Conservation (phyloP, 2,329 filamentous ascomycete species). For the Coniochaeta prunicola region DNA sequence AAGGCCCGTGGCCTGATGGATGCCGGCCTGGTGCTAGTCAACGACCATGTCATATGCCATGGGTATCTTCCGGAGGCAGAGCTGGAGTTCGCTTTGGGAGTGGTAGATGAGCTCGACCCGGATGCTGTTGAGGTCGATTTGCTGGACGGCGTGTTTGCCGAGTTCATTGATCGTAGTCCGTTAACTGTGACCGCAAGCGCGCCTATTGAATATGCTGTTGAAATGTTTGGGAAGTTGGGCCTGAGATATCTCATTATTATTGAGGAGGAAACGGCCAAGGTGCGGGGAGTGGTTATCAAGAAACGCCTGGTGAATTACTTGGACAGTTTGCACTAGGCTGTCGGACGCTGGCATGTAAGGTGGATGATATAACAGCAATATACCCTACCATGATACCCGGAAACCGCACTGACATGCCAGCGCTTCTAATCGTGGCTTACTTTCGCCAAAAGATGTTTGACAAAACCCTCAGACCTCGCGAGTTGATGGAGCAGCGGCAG, state of each 20-base stretch:
- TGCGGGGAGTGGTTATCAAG: conserved; percentile 50
- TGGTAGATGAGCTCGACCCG: conserved; percentile 16
- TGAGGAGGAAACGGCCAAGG: conserved; percentile 39
- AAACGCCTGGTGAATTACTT: conserved; percentile 47
- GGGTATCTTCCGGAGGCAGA: conserved; percentile 49
- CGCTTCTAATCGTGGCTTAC: background rate
- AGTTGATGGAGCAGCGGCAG: background rate
- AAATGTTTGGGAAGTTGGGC: conserved; percentile 53
- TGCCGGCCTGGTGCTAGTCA: conserved; percentile 48
- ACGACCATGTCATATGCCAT: conserved; percentile 36
- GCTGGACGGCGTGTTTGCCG: conserved; percentile 25
- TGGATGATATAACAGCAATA: background rate
- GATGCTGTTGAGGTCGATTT: conserved; percentile 22
- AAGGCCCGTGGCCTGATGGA: conserved; percentile 46
- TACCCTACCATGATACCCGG: background rate
- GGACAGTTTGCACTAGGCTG: conserved; percentile 22
- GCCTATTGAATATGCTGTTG: conserved; percentile 50
- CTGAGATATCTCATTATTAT: conserved; percentile 45
- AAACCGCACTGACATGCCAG: background rate
- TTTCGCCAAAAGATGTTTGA: background rate
- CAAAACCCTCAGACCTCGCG: background rate
- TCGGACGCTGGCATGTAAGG: background rate
- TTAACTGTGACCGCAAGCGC: conserved; percentile 40
- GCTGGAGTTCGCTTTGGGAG: conserved; percentile 39
- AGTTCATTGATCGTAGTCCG: conserved; percentile 47